Percentiles rank a stretch among this genome's conserved stretches.
phyloP scores from a whole-genome alignment of 352 stramenopile genomes.

The Pythium sukuiense region DNA sequence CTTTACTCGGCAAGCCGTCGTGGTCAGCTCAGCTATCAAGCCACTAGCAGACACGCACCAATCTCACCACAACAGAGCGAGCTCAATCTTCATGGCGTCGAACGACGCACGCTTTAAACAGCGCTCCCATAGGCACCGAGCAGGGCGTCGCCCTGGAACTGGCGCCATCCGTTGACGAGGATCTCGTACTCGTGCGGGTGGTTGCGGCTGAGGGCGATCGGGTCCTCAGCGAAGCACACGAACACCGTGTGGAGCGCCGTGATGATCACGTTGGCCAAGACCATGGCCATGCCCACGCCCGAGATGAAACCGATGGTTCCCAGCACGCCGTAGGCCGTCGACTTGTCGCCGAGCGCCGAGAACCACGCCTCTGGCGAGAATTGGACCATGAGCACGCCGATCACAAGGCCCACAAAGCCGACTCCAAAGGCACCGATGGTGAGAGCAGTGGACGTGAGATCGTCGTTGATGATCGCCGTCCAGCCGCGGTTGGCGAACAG shows the following conservation, averaged over 20 bases:
- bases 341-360: conserved; percentile 44
- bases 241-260: conserved; percentile 86
- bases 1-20: not conserved
- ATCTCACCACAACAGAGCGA: not conserved
- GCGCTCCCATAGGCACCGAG: conserved; percentile 63
- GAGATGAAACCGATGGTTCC: conserved; percentile 76
- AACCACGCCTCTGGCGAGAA: conserved; percentile 69
- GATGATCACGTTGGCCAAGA: conserved; percentile 81
- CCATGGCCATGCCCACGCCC: conserved; percentile 80
- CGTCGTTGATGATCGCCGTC: conserved; percentile 90
- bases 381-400: conserved; percentile 67
- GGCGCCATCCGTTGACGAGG: conserved; percentile 71
- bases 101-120: too few relatives aligned
- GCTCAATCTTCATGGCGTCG: too few relatives aligned
- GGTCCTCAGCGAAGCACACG: conserved; percentile 88
- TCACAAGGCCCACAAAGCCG: conserved; percentile 70
- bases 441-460: conserved; percentile 80
- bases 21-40: not conserved
- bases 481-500: conserved; percentile 85
- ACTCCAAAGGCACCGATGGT: conserved; percentile 82
- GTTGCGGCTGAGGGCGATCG: conserved; percentile 79
- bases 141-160: conserved; percentile 81
- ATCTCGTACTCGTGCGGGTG: conserved; percentile 81
- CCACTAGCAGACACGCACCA: not conserved
- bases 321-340: conserved; percentile 52